These are phyloP conservation scores for Durotheca rogersii DNA, from an alignment of 495 filamentous ascomycete genomes.

Conservation along the genomic window DNA sequence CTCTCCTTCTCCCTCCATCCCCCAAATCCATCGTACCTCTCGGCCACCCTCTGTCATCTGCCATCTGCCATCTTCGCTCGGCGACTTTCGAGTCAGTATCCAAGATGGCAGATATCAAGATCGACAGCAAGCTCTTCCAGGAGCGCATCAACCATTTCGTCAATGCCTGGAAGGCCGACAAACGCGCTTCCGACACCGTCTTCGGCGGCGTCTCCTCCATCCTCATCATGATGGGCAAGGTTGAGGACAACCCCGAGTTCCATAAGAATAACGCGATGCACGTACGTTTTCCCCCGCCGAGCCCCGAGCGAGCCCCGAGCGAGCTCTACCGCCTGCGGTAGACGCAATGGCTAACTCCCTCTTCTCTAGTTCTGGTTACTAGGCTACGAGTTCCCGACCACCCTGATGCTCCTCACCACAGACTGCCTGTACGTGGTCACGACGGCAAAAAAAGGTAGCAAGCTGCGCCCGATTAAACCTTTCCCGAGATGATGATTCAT, in stretches of 20 bases:
- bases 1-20: conserved; percentile 14
- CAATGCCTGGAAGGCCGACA: conserved; percentile 92
- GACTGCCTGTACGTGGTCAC: conserved; percentile 89
- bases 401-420: conserved; percentile 84
- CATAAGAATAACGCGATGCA: conserved; percentile 95
- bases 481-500: not conserved
- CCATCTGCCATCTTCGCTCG: conserved; percentile 22
- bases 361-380: conserved; percentile 89
- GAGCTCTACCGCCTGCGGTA: too few relatives aligned
- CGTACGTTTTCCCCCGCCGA: conserved; percentile 54
- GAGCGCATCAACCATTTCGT: conserved; percentile 84
- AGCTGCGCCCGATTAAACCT: conserved; percentile 10
- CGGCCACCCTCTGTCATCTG: not conserved
- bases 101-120: conserved; percentile 69
- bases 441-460: conserved; percentile 89
- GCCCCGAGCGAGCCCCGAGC: too few relatives aligned
- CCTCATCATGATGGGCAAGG: conserved; percentile 89
- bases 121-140: conserved; percentile 89
- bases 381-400: conserved; percentile 97
- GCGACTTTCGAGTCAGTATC: conserved; percentile 29
- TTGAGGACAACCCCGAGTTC: conserved; percentile 77
- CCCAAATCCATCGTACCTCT: conserved; percentile 10
- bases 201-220: conserved; percentile 86
- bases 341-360: conserved; percentile 17
- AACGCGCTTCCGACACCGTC: conserved; percentile 73